Base-by-base conservation (phyloP, 164 flowering plant species). In the Aristolochia contorta region DNA sequence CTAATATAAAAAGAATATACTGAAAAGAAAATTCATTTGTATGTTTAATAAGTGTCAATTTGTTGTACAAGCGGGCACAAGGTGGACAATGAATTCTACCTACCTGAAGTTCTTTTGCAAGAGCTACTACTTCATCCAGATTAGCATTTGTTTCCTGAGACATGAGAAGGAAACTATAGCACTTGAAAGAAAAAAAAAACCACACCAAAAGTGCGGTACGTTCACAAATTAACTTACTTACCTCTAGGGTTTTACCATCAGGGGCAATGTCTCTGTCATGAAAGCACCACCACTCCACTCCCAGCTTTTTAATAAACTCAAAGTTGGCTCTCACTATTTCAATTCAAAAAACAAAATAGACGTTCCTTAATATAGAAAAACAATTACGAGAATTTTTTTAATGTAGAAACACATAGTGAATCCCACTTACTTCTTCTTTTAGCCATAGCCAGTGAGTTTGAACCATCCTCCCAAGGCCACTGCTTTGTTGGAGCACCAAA, bases 391-490 rank as follows among this genome's bases (percentile, higher is more conserved):
- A 22, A 53, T 10, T 22, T 12, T 5, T 2, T 3, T 2, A 3
- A 9, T 22, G 56, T 16, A 22, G 4, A 27, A 14, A 12, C 16
- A 22, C 16, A 53, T 20, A 53, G 20, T 23, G 61, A 19, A 54
- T 46, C 12, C 45, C 47, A 57, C 91, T 67, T 83, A 93, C 99
- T 81, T 79, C 97, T 88, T 71, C 95, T 82, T 74, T 90, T 93
- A 53, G 99, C 99, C 95, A 93, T 93, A 22, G 80, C 83, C 72
- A 93, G n/a, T 22, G 99, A 90, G 69, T 93, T 83, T 13, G 96
- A 84, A 64, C 99, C 99, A 73, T 93, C 99, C 76, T 93, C 99
- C 99, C 99, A 90, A 4, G 99, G 99, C 99, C 99, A 93, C 56
- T 49, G n/a, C 76, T 93, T 90, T 24, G 99, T 93, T 21, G 87